phyloP scores from a whole-genome alignment of 495 filamentous ascomycete species.

The Tuber calosporum region DNA sequence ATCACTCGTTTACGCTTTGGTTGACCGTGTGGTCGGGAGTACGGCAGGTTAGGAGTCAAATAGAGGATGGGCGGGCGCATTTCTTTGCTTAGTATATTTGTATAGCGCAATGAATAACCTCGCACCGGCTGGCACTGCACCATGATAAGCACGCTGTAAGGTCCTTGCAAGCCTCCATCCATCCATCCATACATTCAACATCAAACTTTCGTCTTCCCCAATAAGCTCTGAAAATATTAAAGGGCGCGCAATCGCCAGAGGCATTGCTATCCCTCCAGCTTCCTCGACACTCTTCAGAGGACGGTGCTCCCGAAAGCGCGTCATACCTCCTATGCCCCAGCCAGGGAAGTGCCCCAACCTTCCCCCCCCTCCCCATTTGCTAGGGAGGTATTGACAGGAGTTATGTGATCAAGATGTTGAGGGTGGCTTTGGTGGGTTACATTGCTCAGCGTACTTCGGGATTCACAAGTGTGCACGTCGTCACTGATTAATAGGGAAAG shows the following conservation, averaged over 20 bases:
- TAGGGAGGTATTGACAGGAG: background rate
- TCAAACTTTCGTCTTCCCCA: background rate
- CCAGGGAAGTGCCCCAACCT: background rate
- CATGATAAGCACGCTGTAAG: background rate
- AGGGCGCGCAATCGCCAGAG: background rate
- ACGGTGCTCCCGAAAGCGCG: background rate
- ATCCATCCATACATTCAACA: background rate
- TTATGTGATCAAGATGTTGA: no score
- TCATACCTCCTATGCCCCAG: no score
- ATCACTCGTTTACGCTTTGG: background rate
- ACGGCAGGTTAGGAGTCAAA: background rate
- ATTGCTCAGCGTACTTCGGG: no score
- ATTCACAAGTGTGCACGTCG: no score
- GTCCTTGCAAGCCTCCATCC: background rate
- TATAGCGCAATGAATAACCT: background rate
- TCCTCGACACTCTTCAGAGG: background rate
- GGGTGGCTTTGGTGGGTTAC: no score
- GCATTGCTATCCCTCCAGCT: background rate
- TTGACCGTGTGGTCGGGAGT: background rate
- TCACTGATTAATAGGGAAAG: no score
- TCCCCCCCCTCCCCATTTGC: background rate
- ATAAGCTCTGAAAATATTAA: background rate
- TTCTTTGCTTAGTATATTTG: background rate
- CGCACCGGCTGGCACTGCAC: background rate
- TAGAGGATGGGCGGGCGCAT: background rate